Base-by-base conservation (phyloP, 2,329 filamentous ascomycete species). In the Beauveria varroae region DNA sequence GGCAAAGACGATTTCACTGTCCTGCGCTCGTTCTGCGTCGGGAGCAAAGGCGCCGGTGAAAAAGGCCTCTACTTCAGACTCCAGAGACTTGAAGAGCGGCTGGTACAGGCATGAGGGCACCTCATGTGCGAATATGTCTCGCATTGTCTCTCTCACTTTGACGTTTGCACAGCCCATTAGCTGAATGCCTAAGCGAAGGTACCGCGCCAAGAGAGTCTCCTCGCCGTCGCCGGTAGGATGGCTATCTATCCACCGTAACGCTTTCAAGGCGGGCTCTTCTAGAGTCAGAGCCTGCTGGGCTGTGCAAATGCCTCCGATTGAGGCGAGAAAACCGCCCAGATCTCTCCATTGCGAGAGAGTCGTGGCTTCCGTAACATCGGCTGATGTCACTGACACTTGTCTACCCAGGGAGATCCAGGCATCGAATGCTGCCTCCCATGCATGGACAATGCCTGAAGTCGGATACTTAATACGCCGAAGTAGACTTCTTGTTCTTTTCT, bases 401-500 rank as follows among this genome's bases (percentile, higher is more conserved):
- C 84, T 86, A 9, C 84, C 87, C 7, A 88, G 74, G 63, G 82
- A 78, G 22, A 86, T 76, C 86, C 86, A 89, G 61, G 79, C 80
- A 34, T 86, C 81, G 65, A 89, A 88, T 1, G 85, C 84, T 20
- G 78, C 76, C 66, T 87, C 85, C 86, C 86, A 89, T 3, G 86
- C 86, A 61, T 81, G 80, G 30, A 89, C 73, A 57, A 89, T 87
- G n/a, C 85, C 86, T n/a, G 77, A 75, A 12, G 84, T 86, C 22
- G 86, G 86, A 64, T 81, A 81, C 54, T 83, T 79, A 75, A 88
- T 82, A 53, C 80, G 80, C 26, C 84, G 77, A 24, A 89, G 70
- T 37, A 88, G 76, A 14, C 79, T 78, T 50, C 86, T 80, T 37
- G 86, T 78, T 46, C 86, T 79, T 68, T 88, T 88, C 65, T 89